A percentile compares a stretch with the other conserved stretches of the same genome.
Conservation (phyloP, 768 basidiomycete species). For the Collybiopsis confluens region DNA sequence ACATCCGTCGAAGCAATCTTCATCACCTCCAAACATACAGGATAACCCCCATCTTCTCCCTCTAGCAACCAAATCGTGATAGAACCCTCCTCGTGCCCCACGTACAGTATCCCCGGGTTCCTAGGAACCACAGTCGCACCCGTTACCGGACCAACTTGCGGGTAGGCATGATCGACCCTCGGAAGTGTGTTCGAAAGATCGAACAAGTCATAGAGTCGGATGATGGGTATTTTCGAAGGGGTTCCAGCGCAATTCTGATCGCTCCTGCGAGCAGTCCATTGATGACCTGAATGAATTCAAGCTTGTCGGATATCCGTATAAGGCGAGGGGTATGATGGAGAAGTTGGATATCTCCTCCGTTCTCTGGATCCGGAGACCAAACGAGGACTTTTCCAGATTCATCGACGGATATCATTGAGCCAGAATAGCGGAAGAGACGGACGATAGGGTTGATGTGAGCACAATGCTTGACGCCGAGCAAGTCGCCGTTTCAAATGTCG, state of each 20-base stretch:
- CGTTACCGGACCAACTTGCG: slow-evolving; percentile 79
- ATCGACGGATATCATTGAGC: slow-evolving; percentile 76
- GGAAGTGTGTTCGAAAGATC: slow-evolving; percentile 30
- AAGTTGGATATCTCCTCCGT: slow-evolving; percentile 35
- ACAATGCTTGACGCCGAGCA: slow-evolving; percentile 53
- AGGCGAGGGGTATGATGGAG: slow-evolving; percentile 48
- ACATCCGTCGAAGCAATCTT: slow-evolving; percentile 82
- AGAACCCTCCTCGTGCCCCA: slow-evolving; percentile 91
- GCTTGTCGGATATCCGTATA: slow-evolving; percentile 73
- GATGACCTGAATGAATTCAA: slow-evolving; percentile 72
- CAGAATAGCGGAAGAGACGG: slow-evolving; percentile 68
- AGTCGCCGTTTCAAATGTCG: slow-evolving; percentile 54
- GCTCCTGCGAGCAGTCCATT: slow-evolving; percentile 75
- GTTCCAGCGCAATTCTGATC: slow-evolving; percentile 39
- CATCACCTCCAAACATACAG: slow-evolving; percentile 67
- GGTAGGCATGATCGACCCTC: slow-evolving; percentile 51
- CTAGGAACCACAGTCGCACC: slow-evolving; percentile 74
- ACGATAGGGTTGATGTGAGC: slow-evolving; percentile 66
- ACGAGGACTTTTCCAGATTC: slow-evolving; percentile 81
- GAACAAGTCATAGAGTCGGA: slow-evolving; percentile 79
- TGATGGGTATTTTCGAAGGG: slow-evolving; percentile 54
- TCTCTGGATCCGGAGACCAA: slow-evolving; percentile 46
- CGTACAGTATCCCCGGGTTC: slow-evolving; percentile 61
- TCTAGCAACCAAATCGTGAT: slow-evolving; percentile 76
- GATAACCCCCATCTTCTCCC: not conserved